Percentiles rank a stretch among this genome's conserved stretches.
These are phyloP conservation scores for Musa schizocarpa DNA, from an alignment of 176 grass and related monocot species.

Conservation along the genomic window DNA sequence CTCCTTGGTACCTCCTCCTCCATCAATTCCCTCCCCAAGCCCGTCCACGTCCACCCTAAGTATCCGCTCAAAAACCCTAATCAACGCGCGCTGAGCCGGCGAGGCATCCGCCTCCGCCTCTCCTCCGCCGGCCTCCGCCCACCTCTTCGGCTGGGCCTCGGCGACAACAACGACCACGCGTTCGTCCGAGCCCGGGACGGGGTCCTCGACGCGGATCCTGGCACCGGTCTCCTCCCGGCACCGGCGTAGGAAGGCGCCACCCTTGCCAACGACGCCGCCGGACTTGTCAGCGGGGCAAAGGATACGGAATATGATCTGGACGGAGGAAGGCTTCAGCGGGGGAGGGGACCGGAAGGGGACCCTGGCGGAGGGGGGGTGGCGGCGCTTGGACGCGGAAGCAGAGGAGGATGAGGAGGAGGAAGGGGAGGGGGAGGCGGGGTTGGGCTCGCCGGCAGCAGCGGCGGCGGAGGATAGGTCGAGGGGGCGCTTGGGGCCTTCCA, in stretches of 20 bases:
- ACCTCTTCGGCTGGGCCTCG: background rate
- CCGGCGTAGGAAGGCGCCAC: constrained; percentile 16
- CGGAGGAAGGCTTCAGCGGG: background rate
- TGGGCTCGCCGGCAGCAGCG: background rate
- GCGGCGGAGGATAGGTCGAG: constrained; percentile 10
- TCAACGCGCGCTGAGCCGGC: constrained; percentile 20
- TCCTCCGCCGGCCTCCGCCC: constrained; percentile 19
- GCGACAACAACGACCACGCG: constrained; percentile 36
- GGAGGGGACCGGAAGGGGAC: background rate
- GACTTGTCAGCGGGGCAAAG: constrained; percentile 35
- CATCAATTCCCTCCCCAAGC: constrained; percentile 9
- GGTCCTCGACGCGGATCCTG: constrained; percentile 32
- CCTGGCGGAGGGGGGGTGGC: background rate
- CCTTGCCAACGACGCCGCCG: constrained; percentile 10
- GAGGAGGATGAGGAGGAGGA: constrained; percentile 20
- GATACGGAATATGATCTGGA: constrained; percentile 32
- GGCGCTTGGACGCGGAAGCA: constrained; percentile 21
- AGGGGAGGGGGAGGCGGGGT: constrained; percentile 18
- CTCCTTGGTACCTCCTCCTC: constrained; percentile 30
- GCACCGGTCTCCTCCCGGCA: constrained; percentile 22
- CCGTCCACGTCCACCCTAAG: constrained; percentile 3
- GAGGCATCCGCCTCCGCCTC: constrained; percentile 11
- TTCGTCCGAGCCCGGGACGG: constrained; percentile 39
- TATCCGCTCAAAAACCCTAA: constrained; percentile 51
- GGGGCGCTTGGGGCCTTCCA: background rate